Evolutionary conservation across 176 grass and related monocot species (phyloP).

Genomic region (Lolium multiflorum): DNA sequence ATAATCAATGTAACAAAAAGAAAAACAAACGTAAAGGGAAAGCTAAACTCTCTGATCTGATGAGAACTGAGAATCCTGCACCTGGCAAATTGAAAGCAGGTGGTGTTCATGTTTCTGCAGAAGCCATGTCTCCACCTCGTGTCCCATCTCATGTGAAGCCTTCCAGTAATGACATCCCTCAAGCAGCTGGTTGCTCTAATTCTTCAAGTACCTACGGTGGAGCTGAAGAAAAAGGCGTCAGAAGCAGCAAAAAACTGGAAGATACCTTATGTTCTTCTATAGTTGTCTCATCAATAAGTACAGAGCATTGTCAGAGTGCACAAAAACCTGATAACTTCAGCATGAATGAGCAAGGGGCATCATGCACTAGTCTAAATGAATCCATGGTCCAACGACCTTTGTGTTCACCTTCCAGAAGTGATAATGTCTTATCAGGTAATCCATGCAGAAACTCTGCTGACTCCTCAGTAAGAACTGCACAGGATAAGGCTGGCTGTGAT

Average conservation of each 20-base stretch:
- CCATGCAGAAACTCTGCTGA: conserved; percentile 38
- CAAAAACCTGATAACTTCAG: conserved; percentile 40
- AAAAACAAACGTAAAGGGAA: conserved; percentile 87
- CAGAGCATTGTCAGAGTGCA: conserved; percentile 40
- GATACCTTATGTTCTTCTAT: conserved; percentile 34
- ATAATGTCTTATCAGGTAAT: conserved; percentile 40
- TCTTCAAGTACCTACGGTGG: conserved; percentile 38
- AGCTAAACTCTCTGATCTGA: conserved; percentile 56
- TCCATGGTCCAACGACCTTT: conserved; percentile 37
- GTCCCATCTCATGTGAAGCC: conserved; percentile 29
- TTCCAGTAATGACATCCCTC: conserved; percentile 41
- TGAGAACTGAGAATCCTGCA: conserved; percentile 52
- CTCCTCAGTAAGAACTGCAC: conserved; percentile 45
- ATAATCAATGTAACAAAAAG: conserved; percentile 65
- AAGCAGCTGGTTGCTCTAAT: conserved; percentile 45
- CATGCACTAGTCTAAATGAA: conserved; percentile 33
- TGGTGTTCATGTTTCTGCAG: conserved; percentile 42
- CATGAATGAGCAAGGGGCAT: conserved; percentile 32
- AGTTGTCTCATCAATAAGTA: conserved; percentile 23
- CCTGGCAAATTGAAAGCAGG: conserved; percentile 49
- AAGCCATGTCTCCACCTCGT: conserved; percentile 34
- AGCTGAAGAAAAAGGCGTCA: conserved; percentile 38
- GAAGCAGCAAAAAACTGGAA: conserved; percentile 38
- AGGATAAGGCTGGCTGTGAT: conserved; percentile 42
- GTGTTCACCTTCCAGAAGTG: conserved; percentile 39